Evolutionary conservation across 129 eudicot genomes (phyloP).

Genomic region (Daucus carota): DH1_v3.0 NC_030385.2:43968001-43968500

Average conservation of each 20-base stretch:
- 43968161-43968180: conserved; percentile 37
- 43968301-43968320: conserved; percentile 25
- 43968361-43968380: not conserved
- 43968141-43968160: too few relatives aligned
- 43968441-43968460: too few relatives aligned
- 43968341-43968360: not conserved
- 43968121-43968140: too few relatives aligned
- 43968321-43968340: conserved; percentile 32
- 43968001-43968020: conserved; percentile 1
- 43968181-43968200: conserved; percentile 40
- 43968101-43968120: too few relatives aligned
- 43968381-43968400: not conserved
- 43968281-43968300: conserved; percentile 23
- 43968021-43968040: not conserved
- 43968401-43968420: not conserved
- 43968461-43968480: too few relatives aligned
- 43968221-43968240: conserved; percentile 34
- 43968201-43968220: conserved; percentile 37
- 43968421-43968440: too few relatives aligned
- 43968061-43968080: conserved; percentile 17
- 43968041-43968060: too few relatives aligned
- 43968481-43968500: not conserved
- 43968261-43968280: not conserved
- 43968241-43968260: conserved; percentile 19
- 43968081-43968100: conserved; percentile 4